Conservation (phyloP, 2,329 filamentous ascomycete species). For the Epichloe sp. region DNA sequence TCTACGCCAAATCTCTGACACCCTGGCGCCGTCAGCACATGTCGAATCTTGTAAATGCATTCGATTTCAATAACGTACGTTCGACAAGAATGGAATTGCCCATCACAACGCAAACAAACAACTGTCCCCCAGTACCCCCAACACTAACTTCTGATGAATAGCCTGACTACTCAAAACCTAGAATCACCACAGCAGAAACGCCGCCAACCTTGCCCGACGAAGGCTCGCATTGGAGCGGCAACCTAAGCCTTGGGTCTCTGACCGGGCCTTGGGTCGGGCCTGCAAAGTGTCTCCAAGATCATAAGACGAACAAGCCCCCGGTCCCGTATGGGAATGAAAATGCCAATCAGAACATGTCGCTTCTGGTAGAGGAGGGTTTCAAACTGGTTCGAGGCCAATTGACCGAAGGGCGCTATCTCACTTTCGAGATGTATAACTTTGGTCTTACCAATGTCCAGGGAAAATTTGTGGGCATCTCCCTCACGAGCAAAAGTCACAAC, state of each 20-base stretch:
- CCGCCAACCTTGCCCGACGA: constrained; percentile 5
- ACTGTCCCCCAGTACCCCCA: background rate
- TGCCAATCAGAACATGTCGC: constrained; percentile 78
- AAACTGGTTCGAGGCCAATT: constrained; percentile 37
- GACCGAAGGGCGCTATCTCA: constrained; percentile 40
- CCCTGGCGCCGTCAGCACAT: constrained; percentile 16
- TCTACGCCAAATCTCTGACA: constrained; percentile 11
- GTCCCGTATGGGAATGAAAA: constrained; percentile 8
- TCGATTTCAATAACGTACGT: constrained; percentile 26
- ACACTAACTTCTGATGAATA: background rate
- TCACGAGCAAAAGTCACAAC: constrained; percentile 19
- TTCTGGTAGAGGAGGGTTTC: constrained; percentile 42
- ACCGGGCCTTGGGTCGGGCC: constrained; percentile 10
- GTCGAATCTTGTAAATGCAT: constrained; percentile 19
- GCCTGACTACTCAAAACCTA: constrained; percentile 7
- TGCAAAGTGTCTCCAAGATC: constrained; percentile 8
- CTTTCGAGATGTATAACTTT: constrained; percentile 29
- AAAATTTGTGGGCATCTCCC: constrained; percentile 7
- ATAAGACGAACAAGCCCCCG: constrained; percentile 3
- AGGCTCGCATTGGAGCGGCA: constrained; percentile 4
- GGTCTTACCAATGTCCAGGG: constrained; percentile 24
- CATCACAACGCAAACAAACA: too few relatives aligned
- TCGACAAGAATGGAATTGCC: background rate
- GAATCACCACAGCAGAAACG: background rate
- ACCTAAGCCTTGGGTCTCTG: constrained; percentile 9